Base-by-base conservation (phyloP, 2,329 filamentous ascomycete genomes). In the Seiridium unicorne region DNA sequence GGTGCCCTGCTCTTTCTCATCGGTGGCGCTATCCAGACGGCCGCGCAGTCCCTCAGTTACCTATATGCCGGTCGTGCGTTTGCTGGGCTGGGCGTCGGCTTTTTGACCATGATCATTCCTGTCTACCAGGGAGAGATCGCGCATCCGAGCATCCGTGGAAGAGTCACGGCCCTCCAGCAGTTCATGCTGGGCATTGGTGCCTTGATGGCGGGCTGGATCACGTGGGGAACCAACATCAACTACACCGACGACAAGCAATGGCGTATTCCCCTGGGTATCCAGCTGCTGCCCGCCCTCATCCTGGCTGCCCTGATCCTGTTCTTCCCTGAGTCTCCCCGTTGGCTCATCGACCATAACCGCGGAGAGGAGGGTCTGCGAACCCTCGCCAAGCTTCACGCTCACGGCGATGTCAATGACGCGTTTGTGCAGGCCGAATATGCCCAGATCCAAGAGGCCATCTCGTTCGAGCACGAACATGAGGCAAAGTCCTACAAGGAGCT, bases 111-210 rank as follows among this genome's bases (percentile, higher is more conserved):
- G 73, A 74, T 75, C 40, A 75, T 78, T 62, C 75, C 90, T 2
- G 74, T 93, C 0, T 94, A 93, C 71, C 91, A 93, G 70, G 90
- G 89, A 31, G 91, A 95, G 69, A 81, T 94, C 32, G 87, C 89
- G 3, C 91, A 94, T 70, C 91, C 91, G 1, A 84, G 82, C 60
- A 94, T 94, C 68, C 85, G 91, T 72, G 91, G 91, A 10, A 80
- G 87, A 63, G 83, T 95, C 38, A 93, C 90, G 0, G 84, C 86
- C 36, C 78, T 94, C 3, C 91, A 93, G 72, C 91, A 93, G 68
- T 93, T 93, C 70, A 93, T 93, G 90, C 73, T 94, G 56, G 91
- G 90, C 1, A 84, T 94, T 35, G 91, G 91, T 60, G 79, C 89
- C 13, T 81, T 95, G 1, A 76, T 87, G 13, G 91, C 91, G 0